Evolutionary conservation across 1,284 basidiomycete species (phyloP), one percentile per base, ranked within the genome.

Genomic region (Chalciporus piperatoides): DNA sequence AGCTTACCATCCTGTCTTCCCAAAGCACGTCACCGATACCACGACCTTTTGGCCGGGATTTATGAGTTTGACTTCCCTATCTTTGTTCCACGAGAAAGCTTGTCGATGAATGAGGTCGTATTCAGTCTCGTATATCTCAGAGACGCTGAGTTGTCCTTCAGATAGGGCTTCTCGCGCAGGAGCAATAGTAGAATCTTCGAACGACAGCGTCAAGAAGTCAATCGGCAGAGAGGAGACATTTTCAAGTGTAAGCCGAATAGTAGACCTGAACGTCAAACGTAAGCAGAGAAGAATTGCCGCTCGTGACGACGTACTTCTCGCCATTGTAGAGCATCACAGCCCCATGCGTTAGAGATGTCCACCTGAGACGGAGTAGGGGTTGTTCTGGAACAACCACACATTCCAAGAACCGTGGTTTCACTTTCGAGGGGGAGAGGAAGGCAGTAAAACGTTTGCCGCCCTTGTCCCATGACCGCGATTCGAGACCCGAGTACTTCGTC

Each of bases 251-350:
- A 98, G 76, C 4, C 85, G 84, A 44, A 98, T 84, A 0, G 72
- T 81, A 1, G 88, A 87, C 60, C 92, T 96, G 57, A 25, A 19
- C 45, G 17, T 30, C 4, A 45, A 42, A 19, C 41, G 46, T 63
- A 51, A 54, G 38, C 25, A 45, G 41, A 14, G 14, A 17, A n/a
- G 8, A 32, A 27, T 41, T n/a, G 28, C 25, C 28, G 27, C 14
- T 30, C 47, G 42, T 46, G 11, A 38, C 3, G 12, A 71, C 82
- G 54, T 55, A 92, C 89, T 71, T 82, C 74, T 99, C 96, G 38
- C 96, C 96, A 47, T 96, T 83, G 62, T 93, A 96, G 46, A 99
- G 72, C 87, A 96, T 95, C 24, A 97, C 73, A 1, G 92, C 91
- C 2, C 92, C 92, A 61, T 96, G 90, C 0, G 86, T 92, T 14